Percentiles rank a stretch among this genome's conserved stretches.
phyloP scores from a whole-genome alignment of 163 green algal species.

The Prototheca wickerhamii region DNA sequence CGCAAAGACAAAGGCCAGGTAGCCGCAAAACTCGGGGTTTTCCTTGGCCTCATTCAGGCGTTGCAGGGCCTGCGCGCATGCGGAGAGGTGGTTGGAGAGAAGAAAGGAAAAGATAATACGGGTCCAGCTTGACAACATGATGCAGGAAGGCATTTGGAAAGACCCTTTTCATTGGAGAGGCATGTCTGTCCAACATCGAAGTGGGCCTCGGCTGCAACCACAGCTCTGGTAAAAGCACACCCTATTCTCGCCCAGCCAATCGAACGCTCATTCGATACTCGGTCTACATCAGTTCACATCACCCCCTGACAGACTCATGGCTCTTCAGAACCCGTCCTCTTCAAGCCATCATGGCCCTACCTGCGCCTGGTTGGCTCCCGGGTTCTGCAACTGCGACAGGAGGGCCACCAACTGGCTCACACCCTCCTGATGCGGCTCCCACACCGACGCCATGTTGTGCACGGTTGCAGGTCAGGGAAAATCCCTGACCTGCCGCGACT shows the following conservation, averaged over 20 bases:
- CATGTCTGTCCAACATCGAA: too few species aligned
- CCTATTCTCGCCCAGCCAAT: neutral
- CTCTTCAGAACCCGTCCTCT: neutral
- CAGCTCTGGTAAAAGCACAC: too few species aligned
- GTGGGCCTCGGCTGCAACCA: too few species aligned
- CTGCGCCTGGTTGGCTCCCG: constrained; percentile 64
- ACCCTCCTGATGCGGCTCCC: constrained; percentile 25
- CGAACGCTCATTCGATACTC: too few species aligned
- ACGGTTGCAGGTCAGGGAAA: too few species aligned
- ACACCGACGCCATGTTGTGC: neutral
- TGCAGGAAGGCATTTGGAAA: too few species aligned
- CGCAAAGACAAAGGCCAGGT: constrained; percentile 86
- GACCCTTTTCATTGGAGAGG: too few species aligned
- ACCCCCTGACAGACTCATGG: neutral
- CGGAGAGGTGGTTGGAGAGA: neutral
- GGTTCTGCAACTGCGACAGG: constrained; percentile 62
- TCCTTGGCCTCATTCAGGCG: constrained; percentile 67
- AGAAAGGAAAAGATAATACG: neutral
- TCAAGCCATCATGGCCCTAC: constrained; percentile 16
- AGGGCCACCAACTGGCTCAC: constrained; percentile 61
- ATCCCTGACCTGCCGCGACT: too few species aligned
- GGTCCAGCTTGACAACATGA: too few species aligned
- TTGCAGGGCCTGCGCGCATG: constrained; percentile 77
- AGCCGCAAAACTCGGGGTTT: constrained; percentile 91
- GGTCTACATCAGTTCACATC: too few species aligned